phyloP scores from a whole-genome alignment of 257 asterid genomes.

The Fraxinus pennsylvanica region DNA sequence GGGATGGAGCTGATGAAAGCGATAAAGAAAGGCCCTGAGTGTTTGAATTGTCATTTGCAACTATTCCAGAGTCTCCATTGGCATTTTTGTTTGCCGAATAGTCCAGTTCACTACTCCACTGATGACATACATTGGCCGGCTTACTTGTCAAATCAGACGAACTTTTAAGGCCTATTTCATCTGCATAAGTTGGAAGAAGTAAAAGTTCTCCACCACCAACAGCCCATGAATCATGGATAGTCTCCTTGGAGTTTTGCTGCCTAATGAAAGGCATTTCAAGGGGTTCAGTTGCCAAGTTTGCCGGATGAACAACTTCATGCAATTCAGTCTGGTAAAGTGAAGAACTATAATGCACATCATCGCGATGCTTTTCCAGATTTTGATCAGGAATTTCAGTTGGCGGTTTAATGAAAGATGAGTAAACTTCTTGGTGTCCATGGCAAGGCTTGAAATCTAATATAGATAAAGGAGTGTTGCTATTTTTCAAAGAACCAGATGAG shows the following conservation, averaged over 20 bases:
- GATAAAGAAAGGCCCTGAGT: slow-evolving; percentile 59
- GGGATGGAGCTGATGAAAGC: slow-evolving; percentile 56
- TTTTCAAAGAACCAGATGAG: slow-evolving; percentile 31
- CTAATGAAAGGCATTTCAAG: slow-evolving; percentile 28
- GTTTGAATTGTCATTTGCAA: slow-evolving; percentile 26
- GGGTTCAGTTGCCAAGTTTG: slow-evolving; percentile 29
- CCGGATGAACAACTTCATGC: slow-evolving; percentile 46
- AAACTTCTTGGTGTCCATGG: slow-evolving; percentile 29
- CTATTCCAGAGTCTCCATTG: slow-evolving; percentile 10
- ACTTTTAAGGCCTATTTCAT: slow-evolving; percentile 27
- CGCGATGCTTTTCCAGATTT: slow-evolving; percentile 3
- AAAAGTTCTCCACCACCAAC: slow-evolving; percentile 32
- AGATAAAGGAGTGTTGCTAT: slow-evolving; percentile 20
- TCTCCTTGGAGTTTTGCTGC: slow-evolving; percentile 30
- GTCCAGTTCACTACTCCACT: slow-evolving; percentile 36
- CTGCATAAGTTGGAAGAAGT: slow-evolving; percentile 37
- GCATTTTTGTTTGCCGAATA: not conserved
- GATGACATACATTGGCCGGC: slow-evolving; percentile 25
- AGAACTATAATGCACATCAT: slow-evolving; percentile 22
- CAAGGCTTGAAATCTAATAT: slow-evolving; percentile 36
- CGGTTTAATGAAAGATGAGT: slow-evolving; percentile 20
- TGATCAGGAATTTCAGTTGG: slow-evolving; percentile 25
- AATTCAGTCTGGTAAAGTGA: slow-evolving; percentile 35
- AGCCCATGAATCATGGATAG: slow-evolving; percentile 29
- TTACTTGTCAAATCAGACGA: slow-evolving; percentile 18